phyloP scores from a whole-genome alignment of 2,329 filamentous ascomycete genomes.

The Neopestalotiopsis clavispora region DNA sequence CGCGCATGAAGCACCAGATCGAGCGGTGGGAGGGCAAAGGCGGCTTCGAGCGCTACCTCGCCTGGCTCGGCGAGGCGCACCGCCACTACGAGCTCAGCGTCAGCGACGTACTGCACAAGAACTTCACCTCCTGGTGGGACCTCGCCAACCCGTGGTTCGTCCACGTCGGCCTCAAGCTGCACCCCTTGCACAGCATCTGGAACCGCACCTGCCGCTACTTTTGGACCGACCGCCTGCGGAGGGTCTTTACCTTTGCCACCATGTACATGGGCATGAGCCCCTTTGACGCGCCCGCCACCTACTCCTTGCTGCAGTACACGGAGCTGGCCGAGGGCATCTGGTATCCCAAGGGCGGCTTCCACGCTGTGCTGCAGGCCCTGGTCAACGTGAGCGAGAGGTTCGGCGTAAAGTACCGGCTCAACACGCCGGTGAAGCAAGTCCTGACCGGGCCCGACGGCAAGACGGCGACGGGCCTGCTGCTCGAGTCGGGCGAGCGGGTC shows the following conservation, averaged over 20 bases:
- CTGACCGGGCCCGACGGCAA: slow-evolving; percentile 56
- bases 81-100: slow-evolving; percentile 73
- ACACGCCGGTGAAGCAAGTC: slow-evolving; percentile 61
- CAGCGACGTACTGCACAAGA: slow-evolving; percentile 67
- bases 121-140: slow-evolving; percentile 65
- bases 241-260: slow-evolving; percentile 78
- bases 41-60: slow-evolving; percentile 72
- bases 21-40: slow-evolving; percentile 75
- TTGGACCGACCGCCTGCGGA: slow-evolving; percentile 68
- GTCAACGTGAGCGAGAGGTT: slow-evolving; percentile 65
- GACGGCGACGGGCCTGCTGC: slow-evolving; percentile 61
- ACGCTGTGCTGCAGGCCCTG: slow-evolving; percentile 66
- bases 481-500: slow-evolving; percentile 62
- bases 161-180: slow-evolving; percentile 61
- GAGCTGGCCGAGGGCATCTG: slow-evolving; percentile 78
- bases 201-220: slow-evolving; percentile 70
- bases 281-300: slow-evolving; percentile 76
- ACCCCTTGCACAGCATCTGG: slow-evolving; percentile 76
- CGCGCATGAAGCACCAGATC: slow-evolving; percentile 73
- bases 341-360: slow-evolving; percentile 76
- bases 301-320: slow-evolving; percentile 75
- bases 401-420: slow-evolving; percentile 67
- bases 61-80: slow-evolving; percentile 70
- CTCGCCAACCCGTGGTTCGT: slow-evolving; percentile 66
- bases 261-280: slow-evolving; percentile 88